Conservation (phyloP, 306 rosid genomes). For the Vigna trinervia region DNA sequence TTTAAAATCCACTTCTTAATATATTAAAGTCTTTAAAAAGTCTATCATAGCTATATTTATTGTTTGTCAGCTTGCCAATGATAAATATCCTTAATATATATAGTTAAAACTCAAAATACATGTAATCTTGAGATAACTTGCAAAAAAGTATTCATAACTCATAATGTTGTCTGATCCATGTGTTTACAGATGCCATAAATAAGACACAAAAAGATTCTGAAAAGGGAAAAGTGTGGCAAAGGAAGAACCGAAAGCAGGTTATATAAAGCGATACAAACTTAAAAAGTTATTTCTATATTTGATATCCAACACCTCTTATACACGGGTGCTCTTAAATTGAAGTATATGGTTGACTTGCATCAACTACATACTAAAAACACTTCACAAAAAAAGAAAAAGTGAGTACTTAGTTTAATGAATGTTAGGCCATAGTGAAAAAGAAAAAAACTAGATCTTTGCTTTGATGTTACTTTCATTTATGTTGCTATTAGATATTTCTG, state of each 20-base stretch:
- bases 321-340: background rate
- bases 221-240: constrained; percentile 10
- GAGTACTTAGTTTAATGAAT: background rate
- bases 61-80: no score
- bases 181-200: constrained; percentile 30
- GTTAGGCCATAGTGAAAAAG: background rate
- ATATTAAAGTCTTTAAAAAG: no score
- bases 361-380: background rate
- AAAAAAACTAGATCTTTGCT: background rate
- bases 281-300: constrained; percentile 33
- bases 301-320: constrained; percentile 4
- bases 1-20: no score
- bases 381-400: background rate
- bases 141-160: background rate
- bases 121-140: background rate
- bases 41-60: no score
- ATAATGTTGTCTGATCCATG: constrained; percentile 4
- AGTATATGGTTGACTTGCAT: background rate
- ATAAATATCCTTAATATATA: constrained; percentile 2
- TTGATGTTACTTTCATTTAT: background rate
- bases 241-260: constrained; percentile 21
- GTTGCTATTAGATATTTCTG: background rate
- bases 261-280: constrained; percentile 22
- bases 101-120: constrained; percentile 4
- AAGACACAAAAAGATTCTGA: constrained; percentile 14